A percentile compares a stretch with the other conserved stretches of the same genome.
Evolutionary conservation across 352 stramenopile species (phyloP).

Genomic region (Phytophthora crassamura): DNA sequence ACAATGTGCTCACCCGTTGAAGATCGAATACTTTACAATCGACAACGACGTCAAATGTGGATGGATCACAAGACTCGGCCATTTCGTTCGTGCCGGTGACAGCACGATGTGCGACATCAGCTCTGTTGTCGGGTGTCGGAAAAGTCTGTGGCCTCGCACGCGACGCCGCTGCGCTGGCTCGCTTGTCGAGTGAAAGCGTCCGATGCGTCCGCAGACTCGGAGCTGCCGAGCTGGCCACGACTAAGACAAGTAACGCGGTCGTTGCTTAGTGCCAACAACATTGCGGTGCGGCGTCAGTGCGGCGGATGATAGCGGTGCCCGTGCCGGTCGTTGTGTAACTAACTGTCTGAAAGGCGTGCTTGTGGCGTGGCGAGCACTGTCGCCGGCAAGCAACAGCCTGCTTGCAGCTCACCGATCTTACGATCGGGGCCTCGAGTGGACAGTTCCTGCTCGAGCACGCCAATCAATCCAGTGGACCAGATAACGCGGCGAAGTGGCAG

Average conservation of each 20-base stretch:
- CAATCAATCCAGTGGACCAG: conserved; percentile 10
- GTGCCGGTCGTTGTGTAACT: conserved; percentile 23
- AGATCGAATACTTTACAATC: conserved; percentile 27
- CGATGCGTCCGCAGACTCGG: not conserved
- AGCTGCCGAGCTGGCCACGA: conserved; percentile 6
- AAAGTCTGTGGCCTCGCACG: conserved; percentile 19
- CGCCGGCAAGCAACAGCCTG: too few relatives aligned
- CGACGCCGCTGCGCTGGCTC: conserved; percentile 3
- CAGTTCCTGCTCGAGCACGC: conserved; percentile 14
- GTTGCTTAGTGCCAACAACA: not conserved
- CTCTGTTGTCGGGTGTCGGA: conserved; percentile 9
- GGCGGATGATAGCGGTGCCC: conserved; percentile 10
- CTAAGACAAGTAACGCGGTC: conserved; percentile 15
- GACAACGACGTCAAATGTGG: conserved; percentile 15
- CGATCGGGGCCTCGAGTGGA: conserved; percentile 13
- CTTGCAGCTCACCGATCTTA: conserved; percentile 20
- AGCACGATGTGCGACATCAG: conserved; percentile 21
- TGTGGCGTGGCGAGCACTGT: not conserved
- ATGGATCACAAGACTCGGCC: conserved; percentile 6
- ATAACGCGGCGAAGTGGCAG: conserved; percentile 4
- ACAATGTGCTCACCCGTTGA: conserved; percentile 7
- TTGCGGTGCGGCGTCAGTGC: conserved; percentile 12
- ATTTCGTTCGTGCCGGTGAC: conserved; percentile 31
- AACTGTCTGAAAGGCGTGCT: conserved; percentile 21
- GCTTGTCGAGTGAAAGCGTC: conserved; percentile 10